Conservation (phyloP, 495 filamentous ascomycete genomes). For the Xylaria scruposa region DNA sequence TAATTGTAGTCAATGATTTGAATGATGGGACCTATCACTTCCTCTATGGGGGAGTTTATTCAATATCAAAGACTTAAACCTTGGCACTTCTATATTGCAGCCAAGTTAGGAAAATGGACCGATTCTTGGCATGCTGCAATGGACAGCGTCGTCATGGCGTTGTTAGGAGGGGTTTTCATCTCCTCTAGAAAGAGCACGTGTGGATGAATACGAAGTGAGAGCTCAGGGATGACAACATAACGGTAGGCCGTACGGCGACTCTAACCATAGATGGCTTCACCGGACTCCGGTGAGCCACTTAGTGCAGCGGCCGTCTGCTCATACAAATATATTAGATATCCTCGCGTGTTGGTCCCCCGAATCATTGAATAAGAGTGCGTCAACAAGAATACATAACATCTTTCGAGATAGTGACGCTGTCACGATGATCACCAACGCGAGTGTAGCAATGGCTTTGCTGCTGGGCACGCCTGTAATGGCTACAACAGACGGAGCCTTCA, state of each 20-base stretch:
- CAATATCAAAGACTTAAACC: not conserved
- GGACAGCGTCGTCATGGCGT: not conserved
- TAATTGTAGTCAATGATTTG: not conserved
- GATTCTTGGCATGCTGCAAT: constrained; percentile 18
- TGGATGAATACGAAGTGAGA: constrained; percentile 12
- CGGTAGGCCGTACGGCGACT: not conserved
- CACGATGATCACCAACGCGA: constrained; percentile 4
- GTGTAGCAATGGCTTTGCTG: not conserved
- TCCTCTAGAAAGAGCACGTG: not conserved
- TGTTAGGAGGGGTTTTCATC: constrained; percentile 4
- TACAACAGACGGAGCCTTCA: constrained; percentile 50
- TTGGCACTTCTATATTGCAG: not conserved
- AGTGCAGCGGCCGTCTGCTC: not conserved
- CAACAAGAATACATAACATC: not conserved
- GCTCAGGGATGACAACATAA: constrained; percentile 10
- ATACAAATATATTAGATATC: not conserved
- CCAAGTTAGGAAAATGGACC: constrained; percentile 19
- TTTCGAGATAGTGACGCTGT: not conserved
- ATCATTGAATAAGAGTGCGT: not conserved
- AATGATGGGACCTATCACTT: not conserved
- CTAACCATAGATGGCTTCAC: constrained; percentile 14
- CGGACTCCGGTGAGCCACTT: not conserved
- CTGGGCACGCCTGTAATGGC: constrained; percentile 13
- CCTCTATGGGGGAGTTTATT: not conserved
- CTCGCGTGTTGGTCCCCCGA: not conserved